Conservation (phyloP, 805 yeast genomes). For the Nakazawaea pomicola region DNA sequence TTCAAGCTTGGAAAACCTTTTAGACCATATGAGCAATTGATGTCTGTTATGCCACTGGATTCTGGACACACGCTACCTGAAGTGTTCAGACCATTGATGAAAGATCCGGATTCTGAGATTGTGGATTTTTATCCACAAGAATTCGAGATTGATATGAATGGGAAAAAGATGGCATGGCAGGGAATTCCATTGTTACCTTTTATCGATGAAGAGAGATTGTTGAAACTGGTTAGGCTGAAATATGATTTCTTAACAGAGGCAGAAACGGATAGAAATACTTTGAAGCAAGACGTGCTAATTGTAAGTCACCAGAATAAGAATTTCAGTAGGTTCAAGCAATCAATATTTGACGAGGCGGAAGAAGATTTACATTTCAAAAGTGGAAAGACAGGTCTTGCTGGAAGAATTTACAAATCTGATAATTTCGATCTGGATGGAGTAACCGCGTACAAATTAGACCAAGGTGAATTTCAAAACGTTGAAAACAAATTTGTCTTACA, state of each 20-base stretch:
- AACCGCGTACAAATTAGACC: slow-evolving; percentile 41
- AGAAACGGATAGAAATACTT: slow-evolving; percentile 66
- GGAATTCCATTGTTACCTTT: slow-evolving; percentile 89
- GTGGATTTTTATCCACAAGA: slow-evolving; percentile 89
- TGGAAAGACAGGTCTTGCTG: slow-evolving; percentile 53
- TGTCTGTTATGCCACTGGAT: slow-evolving; percentile 94
- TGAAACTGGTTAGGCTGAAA: slow-evolving; percentile 59
- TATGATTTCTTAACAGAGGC: slow-evolving; percentile 59
- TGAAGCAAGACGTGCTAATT: slow-evolving; percentile 64
- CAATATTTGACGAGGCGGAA: slow-evolving; percentile 34
- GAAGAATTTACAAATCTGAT: slow-evolving; percentile 36
- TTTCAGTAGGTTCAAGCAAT: slow-evolving; percentile 31
- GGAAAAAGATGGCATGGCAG: slow-evolving; percentile 92
- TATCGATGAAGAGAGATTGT: slow-evolving; percentile 74
- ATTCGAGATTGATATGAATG: slow-evolving; percentile 91
- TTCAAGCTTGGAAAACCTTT: slow-evolving; percentile 76
- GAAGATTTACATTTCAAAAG: slow-evolving; percentile 37
- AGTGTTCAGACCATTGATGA: slow-evolving; percentile 78
- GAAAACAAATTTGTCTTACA: slow-evolving; percentile 33
- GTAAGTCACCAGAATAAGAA: slow-evolving; percentile 60
- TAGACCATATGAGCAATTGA: slow-evolving; percentile 86
- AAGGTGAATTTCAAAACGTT: slow-evolving; percentile 38
- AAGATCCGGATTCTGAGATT: slow-evolving; percentile 70
- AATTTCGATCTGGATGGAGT: slow-evolving; percentile 31
- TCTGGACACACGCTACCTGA: slow-evolving; percentile 83